phyloP scores from a whole-genome alignment of 345 rosid genomes.

The Lenwebbia sp. region DNA sequence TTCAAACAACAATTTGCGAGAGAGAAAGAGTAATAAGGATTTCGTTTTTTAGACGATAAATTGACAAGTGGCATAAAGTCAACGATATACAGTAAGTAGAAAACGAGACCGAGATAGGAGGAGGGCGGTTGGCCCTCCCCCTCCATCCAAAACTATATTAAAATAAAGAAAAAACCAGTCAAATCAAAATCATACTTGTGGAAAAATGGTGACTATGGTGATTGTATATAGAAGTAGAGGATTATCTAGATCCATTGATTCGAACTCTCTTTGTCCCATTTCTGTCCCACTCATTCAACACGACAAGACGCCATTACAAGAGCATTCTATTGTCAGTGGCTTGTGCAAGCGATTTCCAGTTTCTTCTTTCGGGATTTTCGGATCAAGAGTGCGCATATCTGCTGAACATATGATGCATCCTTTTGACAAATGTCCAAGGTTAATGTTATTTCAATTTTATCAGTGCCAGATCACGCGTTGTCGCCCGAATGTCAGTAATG shows the following conservation, averaged over 20 bases:
- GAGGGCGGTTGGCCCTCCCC: neutral
- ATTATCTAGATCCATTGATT: neutral
- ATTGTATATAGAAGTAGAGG: neutral
- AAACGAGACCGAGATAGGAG: neutral
- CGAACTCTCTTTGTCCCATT: neutral
- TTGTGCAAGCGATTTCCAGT: neutral
- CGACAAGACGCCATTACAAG: neutral
- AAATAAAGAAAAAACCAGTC: neutral
- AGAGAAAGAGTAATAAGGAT: neutral
- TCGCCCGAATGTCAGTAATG: neutral
- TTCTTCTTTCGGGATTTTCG: neutral
- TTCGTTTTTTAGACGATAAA: neutral
- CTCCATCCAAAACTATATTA: neutral
- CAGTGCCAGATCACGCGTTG: neutral
- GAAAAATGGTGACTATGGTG: neutral
- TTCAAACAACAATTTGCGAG: neutral
- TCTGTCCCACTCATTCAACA: neutral
- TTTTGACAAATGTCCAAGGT: neutral
- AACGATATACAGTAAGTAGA: neutral
- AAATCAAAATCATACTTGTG: neutral
- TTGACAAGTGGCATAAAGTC: neutral
- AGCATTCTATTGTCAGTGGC: neutral
- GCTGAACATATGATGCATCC: neutral
- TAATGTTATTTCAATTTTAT: neutral
- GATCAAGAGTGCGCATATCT: neutral